These are phyloP conservation scores for Punica granatum DNA, from an alignment of 345 rosid species.

Conservation along the genomic window DNA sequence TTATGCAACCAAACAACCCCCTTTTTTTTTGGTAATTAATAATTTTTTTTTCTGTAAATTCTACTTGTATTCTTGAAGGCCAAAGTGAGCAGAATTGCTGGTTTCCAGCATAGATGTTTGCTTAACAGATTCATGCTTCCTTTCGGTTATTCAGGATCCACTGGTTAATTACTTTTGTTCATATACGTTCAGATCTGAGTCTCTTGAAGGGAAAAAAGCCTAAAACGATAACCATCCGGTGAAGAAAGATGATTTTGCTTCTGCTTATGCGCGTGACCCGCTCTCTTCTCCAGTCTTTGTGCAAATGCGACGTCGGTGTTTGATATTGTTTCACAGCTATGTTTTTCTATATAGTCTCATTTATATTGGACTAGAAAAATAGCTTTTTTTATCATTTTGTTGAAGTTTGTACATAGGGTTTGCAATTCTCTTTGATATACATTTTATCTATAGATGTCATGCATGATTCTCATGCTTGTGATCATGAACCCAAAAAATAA, in stretches of 20 bases:
- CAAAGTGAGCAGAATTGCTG: not conserved
- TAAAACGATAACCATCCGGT: not conserved
- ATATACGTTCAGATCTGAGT: not conserved
- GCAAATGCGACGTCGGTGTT: not conserved
- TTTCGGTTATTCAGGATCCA: not conserved
- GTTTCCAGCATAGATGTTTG: not conserved
- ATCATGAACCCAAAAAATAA: not conserved
- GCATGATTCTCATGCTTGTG: not conserved
- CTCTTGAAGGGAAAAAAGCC: not conserved
- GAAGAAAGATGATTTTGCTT: not conserved
- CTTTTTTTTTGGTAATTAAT: not conserved
- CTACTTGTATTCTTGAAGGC: not conserved
- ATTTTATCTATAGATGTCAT: not conserved
- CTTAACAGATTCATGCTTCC: not conserved
- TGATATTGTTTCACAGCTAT: not conserved
- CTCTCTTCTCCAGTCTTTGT: not conserved
- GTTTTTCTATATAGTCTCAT: not conserved
- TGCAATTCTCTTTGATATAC: not conserved
- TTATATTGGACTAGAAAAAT: too few relatives aligned
- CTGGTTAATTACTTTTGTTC: not conserved
- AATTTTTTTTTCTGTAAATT: not conserved
- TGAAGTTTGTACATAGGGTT: too few relatives aligned
- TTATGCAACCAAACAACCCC: not conserved
- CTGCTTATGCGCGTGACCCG: constrained; percentile 2
- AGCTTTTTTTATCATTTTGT: not conserved